Evolutionary conservation across 2,329 filamentous ascomycete species (phyloP).

Genomic region (Cladosporium sphaerospermum): DNA sequence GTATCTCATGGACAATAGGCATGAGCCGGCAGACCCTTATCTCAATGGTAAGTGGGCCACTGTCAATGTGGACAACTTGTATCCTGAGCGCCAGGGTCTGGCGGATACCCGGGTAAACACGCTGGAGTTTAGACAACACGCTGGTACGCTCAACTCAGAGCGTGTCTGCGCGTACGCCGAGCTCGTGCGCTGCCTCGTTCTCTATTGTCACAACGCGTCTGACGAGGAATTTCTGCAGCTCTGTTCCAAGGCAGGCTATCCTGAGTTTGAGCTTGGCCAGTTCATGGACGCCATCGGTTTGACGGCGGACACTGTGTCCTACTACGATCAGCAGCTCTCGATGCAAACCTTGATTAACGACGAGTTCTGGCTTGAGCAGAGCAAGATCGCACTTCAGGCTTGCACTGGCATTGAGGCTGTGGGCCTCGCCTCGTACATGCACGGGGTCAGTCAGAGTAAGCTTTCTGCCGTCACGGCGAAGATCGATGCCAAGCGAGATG

Average conservation of each 20-base stretch:
- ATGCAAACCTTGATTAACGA: too few relatives aligned
- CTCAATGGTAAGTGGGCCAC: constrained; percentile 9
- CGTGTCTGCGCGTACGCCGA: constrained; percentile 19
- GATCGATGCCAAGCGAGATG: neutral
- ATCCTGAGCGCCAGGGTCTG: neutral
- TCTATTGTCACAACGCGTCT: constrained; percentile 1
- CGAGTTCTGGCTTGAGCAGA: too few relatives aligned
- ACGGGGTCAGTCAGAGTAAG: neutral
- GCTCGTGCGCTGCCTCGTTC: constrained; percentile 16
- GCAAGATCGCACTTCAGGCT: too few relatives aligned
- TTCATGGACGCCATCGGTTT: neutral
- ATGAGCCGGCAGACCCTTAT: neutral
- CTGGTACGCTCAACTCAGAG: constrained; percentile 19
- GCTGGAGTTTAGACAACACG: constrained; percentile 30
- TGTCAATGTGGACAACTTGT: constrained; percentile 20
- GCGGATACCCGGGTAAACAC: constrained; percentile 14
- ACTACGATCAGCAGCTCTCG: neutral
- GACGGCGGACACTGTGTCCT: neutral
- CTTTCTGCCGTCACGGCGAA: neutral
- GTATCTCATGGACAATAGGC: neutral
- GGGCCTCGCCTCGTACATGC: too few relatives aligned
- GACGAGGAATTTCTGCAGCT: constrained; percentile 5
- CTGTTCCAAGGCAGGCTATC: neutral
- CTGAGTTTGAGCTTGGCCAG: neutral
- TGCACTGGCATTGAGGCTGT: too few relatives aligned